Percentiles rank a stretch among this genome's conserved stretches.
These are phyloP conservation scores for Silybum marianum DNA, from an alignment of 129 eudicot genomes.

Conservation along the genomic window DNA sequence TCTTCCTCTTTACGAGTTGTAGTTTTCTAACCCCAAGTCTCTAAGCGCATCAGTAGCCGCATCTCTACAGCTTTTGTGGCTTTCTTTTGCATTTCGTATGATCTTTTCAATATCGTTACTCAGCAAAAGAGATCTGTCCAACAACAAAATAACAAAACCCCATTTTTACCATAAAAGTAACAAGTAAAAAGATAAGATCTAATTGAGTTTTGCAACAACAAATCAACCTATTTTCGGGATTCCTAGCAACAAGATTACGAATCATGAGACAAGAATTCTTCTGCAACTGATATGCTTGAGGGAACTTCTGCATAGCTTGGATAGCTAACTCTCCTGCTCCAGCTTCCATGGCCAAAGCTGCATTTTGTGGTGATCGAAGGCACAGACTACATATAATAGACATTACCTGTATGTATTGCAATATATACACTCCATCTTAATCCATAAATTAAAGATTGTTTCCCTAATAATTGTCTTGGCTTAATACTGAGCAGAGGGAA, in stretches of 20 bases:
- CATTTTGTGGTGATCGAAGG: constrained; percentile 79
- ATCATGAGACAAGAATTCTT: constrained; percentile 88
- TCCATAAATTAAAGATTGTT: background rate
- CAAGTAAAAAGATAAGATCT: background rate
- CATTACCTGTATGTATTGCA: constrained; percentile 67
- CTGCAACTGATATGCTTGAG: constrained; percentile 70
- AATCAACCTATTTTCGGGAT: constrained; percentile 77
- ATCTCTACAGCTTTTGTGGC: constrained; percentile 69
- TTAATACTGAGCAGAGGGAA: background rate
- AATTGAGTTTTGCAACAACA: constrained; percentile 2
- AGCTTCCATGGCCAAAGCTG: constrained; percentile 85
- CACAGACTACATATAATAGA: constrained; percentile 71
- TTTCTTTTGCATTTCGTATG: constrained; percentile 72
- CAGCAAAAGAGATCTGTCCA: constrained; percentile 66
- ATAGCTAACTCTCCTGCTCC: constrained; percentile 97
- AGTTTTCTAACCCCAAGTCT: constrained; percentile 89
- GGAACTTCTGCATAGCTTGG: constrained; percentile 81
- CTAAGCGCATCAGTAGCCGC: constrained; percentile 91
- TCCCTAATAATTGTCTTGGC: background rate
- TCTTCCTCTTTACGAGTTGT: constrained; percentile 41
- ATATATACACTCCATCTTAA: constrained; percentile 4
- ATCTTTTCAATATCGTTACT: constrained; percentile 80
- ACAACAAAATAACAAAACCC: background rate
- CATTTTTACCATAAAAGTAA: background rate
- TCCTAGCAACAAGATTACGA: constrained; percentile 88